Base-by-base conservation (phyloP, 495 filamentous ascomycete species). In the Aspergillus baeticus region DNA sequence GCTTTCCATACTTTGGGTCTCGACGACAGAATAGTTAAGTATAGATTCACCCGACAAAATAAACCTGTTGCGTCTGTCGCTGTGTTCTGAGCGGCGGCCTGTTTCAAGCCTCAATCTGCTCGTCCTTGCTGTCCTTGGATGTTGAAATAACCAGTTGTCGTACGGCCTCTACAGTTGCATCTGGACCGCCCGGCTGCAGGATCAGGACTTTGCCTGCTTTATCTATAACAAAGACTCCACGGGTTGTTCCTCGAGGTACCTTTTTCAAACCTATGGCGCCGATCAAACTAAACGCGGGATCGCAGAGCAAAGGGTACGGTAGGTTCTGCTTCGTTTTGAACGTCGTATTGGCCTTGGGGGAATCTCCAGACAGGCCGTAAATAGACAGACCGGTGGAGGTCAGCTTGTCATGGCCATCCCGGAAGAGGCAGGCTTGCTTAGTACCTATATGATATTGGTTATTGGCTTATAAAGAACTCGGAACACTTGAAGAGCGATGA, bases 281-380 rank as follows among this genome's bases (percentile, higher is more conserved):
- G 60, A 94, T 91, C 39, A 98, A 81, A 10, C 83, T 84, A 18
- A 79, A 84, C 22, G 69, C 62, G 6, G 86, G 79, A 68, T 98
- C 91, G 75, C 92, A 98, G 45, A 98, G 84, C 31, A 98, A 86
- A 5, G 88, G 73, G 69, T 93, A 98, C 11, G 88, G 87, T n/a
- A 98, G 79, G 39, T 84, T 88, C 64, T 98, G 89, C 71, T 92
- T 96, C 14, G 81, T 84, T 65, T 89, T 86, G 80, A 98, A 98
- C 36, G 85, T 89, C 35, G 89, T 91, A 73, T 98, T 98, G 54
- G 89, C 82, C 69, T 91, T 92, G 59, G 91, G 85, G 8, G 84
- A 86, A 75, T 98, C 94, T 51, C 84, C 81, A 11, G 89, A 94
- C 18, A 98, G 83, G 21, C 94, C 94, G 69, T 89, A 98, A 68